Conservation (phyloP, 2,329 filamentous ascomycete species). For the Trichophyton benhamiae region DNA sequence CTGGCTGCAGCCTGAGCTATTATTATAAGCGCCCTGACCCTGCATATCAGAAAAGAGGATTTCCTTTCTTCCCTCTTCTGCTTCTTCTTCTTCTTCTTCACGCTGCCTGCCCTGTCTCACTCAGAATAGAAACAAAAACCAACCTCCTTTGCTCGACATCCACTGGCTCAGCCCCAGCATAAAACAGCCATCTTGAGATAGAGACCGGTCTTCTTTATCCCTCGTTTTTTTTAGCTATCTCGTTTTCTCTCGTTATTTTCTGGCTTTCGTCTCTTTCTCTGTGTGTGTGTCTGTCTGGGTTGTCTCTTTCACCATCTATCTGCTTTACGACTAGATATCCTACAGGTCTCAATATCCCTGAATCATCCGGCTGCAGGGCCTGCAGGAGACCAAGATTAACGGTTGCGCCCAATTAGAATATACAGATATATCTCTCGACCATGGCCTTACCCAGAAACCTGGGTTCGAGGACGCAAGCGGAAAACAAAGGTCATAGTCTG, state of each 20-base stretch:
- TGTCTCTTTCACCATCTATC: neutral
- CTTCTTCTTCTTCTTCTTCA: neutral
- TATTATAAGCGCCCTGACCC: neutral
- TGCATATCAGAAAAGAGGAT: neutral
- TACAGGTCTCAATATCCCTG: neutral
- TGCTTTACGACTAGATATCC: neutral
- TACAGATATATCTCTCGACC: neutral
- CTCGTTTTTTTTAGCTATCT: neutral
- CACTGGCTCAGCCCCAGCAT: neutral
- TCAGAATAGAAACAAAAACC: slow-evolving; percentile 1
- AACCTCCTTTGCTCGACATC: neutral
- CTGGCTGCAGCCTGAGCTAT: too few relatives aligned
- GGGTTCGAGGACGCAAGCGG: slow-evolving; percentile 13
- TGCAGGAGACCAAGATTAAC: slow-evolving; percentile 5
- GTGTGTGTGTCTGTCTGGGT: too few relatives aligned
- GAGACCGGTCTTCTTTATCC: neutral
- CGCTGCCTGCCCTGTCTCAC: neutral
- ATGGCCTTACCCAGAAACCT: slow-evolving; percentile 4
- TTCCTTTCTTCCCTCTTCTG: too few relatives aligned
- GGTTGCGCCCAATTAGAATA: slow-evolving; percentile 6
- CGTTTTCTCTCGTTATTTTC: too few relatives aligned
- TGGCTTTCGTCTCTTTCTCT: too few relatives aligned
- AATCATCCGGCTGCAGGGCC: slow-evolving; percentile 2
- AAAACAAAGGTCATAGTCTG: slow-evolving; percentile 13
- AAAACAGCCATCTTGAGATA: neutral